Conservation (phyloP, 768 basidiomycete genomes). For the Mrakia frigida region DNA sequence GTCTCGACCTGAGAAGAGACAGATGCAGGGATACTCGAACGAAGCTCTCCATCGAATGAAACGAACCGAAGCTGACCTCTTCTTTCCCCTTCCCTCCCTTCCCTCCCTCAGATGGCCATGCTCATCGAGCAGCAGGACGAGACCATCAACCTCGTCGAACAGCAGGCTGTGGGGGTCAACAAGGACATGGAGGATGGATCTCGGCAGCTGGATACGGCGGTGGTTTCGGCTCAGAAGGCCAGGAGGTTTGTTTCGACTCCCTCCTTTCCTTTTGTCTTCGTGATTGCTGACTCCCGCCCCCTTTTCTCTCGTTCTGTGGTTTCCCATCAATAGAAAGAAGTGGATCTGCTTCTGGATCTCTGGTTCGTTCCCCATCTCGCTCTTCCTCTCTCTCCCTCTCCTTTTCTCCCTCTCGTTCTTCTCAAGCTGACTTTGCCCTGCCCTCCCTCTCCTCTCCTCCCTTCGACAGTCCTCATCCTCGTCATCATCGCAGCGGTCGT, state of each 20-base stretch:
- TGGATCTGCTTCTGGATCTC: constrained; percentile 31
- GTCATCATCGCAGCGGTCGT: constrained; percentile 64
- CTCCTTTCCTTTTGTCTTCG: no score
- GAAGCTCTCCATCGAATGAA: neutral
- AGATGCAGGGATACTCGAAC: neutral
- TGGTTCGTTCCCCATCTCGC: neutral
- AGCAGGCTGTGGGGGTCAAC: constrained; percentile 59
- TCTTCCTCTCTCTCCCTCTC: neutral
- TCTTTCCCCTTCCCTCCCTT: neutral
- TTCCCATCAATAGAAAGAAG: neutral
- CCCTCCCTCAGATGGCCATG: constrained; percentile 61
- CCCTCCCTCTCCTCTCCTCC: neutral
- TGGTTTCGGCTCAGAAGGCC: constrained; percentile 76
- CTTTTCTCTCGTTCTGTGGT: neutral
- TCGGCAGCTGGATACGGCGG: constrained; percentile 77
- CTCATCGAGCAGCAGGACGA: constrained; percentile 77
- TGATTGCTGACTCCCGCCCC: neutral
- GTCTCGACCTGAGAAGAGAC: no score
- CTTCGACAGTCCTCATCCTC: constrained; percentile 49
- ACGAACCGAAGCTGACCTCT: neutral
- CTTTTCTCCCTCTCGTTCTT: neutral
- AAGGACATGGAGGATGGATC: constrained; percentile 65
- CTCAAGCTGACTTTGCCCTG: no score
- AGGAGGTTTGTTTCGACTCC: constrained; percentile 51
- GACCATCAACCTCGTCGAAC: constrained; percentile 60